phyloP scores from a whole-genome alignment of 2,329 filamentous ascomycete species.

The Triangularia verruculosa region DNA sequence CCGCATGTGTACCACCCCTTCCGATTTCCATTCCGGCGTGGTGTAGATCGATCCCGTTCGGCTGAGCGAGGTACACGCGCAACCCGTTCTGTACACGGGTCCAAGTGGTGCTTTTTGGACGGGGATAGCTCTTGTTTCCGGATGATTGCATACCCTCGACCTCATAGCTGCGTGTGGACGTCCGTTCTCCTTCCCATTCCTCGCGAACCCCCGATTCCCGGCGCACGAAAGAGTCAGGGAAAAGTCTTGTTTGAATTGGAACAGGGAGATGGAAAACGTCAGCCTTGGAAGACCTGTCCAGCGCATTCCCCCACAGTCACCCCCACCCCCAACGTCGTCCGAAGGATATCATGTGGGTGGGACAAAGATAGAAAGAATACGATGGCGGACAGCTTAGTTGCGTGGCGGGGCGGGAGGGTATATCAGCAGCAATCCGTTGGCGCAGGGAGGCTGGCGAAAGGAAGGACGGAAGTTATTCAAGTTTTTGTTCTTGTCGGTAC shows the following conservation, averaged over 20 bases:
- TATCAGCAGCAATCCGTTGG: conserved; percentile 7
- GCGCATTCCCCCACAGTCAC: not conserved
- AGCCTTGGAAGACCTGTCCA: too few species aligned
- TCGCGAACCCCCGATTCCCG: not conserved
- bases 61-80: conserved; percentile 3
- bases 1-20: conserved; percentile 1
- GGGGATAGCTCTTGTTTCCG: conserved; percentile 11
- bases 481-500: conserved; percentile 1
- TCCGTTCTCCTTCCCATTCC: not conserved
- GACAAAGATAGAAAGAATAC: not conserved
- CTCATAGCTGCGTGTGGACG: conserved; percentile 4
- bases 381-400: not conserved
- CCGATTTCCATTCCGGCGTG: not conserved
- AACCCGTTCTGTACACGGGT: conserved; percentile 3
- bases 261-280: not conserved
- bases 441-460: conserved; percentile 17
- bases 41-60: conserved; percentile 1
- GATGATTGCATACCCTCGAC: conserved; percentile 10
- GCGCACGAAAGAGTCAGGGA: not conserved
- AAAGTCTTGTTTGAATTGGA: not conserved
- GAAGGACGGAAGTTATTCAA: not conserved
- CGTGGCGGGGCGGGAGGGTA: not conserved
- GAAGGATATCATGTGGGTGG: not conserved
- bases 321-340: not conserved
- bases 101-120: conserved; percentile 22